A percentile compares a stretch with the other conserved stretches of the same genome.
phyloP scores from a whole-genome alignment of 768 basidiomycete species.

The Tulasnella calospora region DNA sequence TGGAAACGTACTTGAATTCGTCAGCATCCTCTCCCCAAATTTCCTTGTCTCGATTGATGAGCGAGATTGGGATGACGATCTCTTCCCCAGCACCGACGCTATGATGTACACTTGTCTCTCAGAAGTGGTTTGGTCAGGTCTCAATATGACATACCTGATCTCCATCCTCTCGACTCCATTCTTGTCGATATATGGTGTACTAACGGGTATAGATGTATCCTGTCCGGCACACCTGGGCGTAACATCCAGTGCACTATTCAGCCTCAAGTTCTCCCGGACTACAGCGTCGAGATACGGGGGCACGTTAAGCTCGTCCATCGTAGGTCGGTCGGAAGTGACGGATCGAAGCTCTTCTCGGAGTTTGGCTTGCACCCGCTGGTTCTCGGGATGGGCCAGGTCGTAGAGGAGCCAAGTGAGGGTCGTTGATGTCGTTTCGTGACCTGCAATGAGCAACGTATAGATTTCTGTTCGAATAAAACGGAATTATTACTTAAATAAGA shows the following conservation, averaged over 20 bases:
- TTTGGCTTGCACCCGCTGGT: conserved; percentile 35
- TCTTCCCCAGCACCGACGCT: background rate
- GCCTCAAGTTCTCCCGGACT: conserved; percentile 19
- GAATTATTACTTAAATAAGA: background rate
- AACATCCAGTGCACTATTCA: background rate
- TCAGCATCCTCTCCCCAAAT: conserved; percentile 61
- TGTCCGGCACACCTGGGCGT: background rate
- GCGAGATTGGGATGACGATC: conserved; percentile 40
- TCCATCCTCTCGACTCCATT: conserved; percentile 12
- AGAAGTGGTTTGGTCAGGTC: background rate
- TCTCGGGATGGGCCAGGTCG: conserved; percentile 25
- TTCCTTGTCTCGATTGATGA: conserved; percentile 48
- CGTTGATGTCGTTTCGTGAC: conserved; percentile 49
- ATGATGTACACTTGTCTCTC: background rate
- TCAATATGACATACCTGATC: background rate
- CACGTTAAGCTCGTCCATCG: conserved; percentile 33
- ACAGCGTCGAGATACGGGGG: conserved; percentile 34
- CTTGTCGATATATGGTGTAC: conserved; percentile 15
- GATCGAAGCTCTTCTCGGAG: conserved; percentile 35
- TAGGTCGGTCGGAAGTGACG: conserved; percentile 21
- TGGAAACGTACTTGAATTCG: conserved; percentile 49
- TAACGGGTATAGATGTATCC: conserved; percentile 20
- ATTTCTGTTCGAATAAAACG: background rate
- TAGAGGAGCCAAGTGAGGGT: conserved; percentile 15
- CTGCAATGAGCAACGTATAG: conserved; percentile 36